These are phyloP conservation scores for Geotrichum siamense DNA, from an alignment of 1,139 yeast genomes.

Conservation along the genomic window DNA sequence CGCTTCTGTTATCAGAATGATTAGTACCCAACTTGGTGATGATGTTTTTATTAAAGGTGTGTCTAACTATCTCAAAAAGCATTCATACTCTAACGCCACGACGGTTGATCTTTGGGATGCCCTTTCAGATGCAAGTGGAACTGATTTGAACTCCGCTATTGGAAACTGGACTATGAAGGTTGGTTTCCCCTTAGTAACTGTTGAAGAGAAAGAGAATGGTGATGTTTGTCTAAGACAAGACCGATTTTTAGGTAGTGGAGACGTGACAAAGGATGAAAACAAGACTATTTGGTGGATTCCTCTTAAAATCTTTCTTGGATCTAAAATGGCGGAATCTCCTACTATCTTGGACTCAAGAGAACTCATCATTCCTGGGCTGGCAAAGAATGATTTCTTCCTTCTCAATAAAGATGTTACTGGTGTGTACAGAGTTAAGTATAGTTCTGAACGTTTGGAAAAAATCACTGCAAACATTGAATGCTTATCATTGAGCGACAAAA, in stretches of 20 bases:
- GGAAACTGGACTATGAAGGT: slow-evolving; percentile 56
- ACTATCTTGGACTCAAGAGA: slow-evolving; percentile 24
- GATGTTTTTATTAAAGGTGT: slow-evolving; percentile 65
- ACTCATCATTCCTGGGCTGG: slow-evolving; percentile 26
- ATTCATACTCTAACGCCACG: slow-evolving; percentile 54
- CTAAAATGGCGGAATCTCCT: slow-evolving; percentile 26
- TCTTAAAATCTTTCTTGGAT: slow-evolving; percentile 40
- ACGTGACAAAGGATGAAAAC: slow-evolving; percentile 66
- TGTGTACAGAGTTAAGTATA: slow-evolving; percentile 61
- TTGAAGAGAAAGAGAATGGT: slow-evolving; percentile 33
- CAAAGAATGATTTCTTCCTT: slow-evolving; percentile 50
- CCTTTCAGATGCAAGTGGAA: slow-evolving; percentile 47
- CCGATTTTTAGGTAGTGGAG: slow-evolving; percentile 74
- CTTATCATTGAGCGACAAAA: slow-evolving; percentile 52
- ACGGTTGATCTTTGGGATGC: slow-evolving; percentile 56
- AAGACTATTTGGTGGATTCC: slow-evolving; percentile 77
- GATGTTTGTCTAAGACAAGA: slow-evolving; percentile 45
- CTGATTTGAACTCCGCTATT: slow-evolving; percentile 49
- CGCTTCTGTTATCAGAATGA: slow-evolving; percentile 66
- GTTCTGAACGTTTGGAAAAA: slow-evolving; percentile 40
- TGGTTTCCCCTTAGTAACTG: slow-evolving; percentile 58
- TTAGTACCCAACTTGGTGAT: slow-evolving; percentile 60
- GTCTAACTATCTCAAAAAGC: slow-evolving; percentile 51
- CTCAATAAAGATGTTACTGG: slow-evolving; percentile 58
- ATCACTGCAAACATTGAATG: slow-evolving; percentile 38